Evolutionary conservation across 257 asterid species (phyloP), one percentile per base, ranked within the genome.

Genomic region (Salvia miltiorrhiza): DNA sequence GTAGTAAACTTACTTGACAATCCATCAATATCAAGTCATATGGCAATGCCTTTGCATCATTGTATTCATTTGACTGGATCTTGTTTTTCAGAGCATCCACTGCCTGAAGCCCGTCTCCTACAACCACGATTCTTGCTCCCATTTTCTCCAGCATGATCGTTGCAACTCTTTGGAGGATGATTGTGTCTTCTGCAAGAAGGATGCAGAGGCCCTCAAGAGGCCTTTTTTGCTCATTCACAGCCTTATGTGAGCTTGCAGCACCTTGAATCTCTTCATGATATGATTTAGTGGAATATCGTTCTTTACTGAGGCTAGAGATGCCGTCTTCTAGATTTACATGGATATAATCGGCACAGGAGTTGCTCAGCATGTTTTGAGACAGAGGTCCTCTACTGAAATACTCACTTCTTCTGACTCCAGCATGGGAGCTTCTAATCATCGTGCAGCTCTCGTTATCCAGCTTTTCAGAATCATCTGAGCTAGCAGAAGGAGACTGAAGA

Each of bases 11-110:
- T 82, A 92, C 98, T 80, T 92, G 98, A 60, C 98, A 92, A 65
- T 92, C 98, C 98, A 92, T 92, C 73, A 92, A 72, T 77, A 92
- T 81, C 88, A 92, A 86, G 90, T 92, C 90, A 58, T 78, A 87
- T 33, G 90, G 76, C 69, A 69, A 58, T 50, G 76, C 54, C 55
- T 72, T 61, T 53, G 73, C 45, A 16, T 14, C 52, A n/a, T 44
- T 20, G n/a, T 69, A 64, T 37, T 30, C 84, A 48, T 73, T 58
- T 53, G 79, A 59, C 12, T 72, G 73, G 39, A 55, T 65, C 47
- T 20, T 20, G 19, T 65, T 54, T 52, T 78, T 83, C 20, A 92
- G 85, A 40, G 94, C 88, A 48, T 86, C 86, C 57, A 92, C 95
- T 0, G 86, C 96, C 76, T 89, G 96, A 63, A 83, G 24, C 62